Evolutionary conservation across 78 protist genomes (phyloP).

Genomic region (Dictyostelium firmibasis): DNA sequence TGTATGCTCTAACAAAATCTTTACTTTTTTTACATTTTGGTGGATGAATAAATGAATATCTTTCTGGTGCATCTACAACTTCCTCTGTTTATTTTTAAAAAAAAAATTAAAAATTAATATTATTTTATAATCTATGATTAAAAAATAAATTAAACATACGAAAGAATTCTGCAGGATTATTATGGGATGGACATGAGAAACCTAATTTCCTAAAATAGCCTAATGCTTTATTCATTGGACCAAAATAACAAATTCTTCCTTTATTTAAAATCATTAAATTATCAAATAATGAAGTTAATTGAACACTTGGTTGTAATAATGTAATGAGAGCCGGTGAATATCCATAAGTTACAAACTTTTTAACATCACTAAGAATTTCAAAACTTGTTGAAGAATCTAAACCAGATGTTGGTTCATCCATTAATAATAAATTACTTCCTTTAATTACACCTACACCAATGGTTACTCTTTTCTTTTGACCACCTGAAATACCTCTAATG

Average conservation of each 20-base stretch:
- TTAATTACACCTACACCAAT: slow-evolving; percentile 63
- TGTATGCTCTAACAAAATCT: slow-evolving; percentile 56
- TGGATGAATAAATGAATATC: slow-evolving; percentile 60
- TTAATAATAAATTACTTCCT: slow-evolving; percentile 37
- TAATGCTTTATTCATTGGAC: slow-evolving; percentile 26
- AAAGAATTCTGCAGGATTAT: slow-evolving; percentile 72
- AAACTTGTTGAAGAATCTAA: slow-evolving; percentile 52
- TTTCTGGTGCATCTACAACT: slow-evolving; percentile 62
- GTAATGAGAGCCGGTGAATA: slow-evolving; percentile 47
- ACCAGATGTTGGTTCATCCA: slow-evolving; percentile 85
- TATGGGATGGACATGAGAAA: slow-evolving; percentile 57
- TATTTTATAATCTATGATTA: not conserved
- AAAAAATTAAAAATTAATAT: not conserved
- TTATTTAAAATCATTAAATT: slow-evolving; percentile 60
- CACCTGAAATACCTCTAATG: slow-evolving; percentile 80
- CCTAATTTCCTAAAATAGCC: slow-evolving; percentile 47
- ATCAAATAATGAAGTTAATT: slow-evolving; percentile 64
- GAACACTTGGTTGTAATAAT: slow-evolving; percentile 75
- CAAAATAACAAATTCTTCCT: slow-evolving; percentile 62
- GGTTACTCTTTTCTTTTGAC: slow-evolving; percentile 81
- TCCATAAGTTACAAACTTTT: not conserved
- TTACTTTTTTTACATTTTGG: slow-evolving; percentile 27
- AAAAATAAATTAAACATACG: slow-evolving; percentile 32
- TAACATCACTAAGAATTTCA: slow-evolving; percentile 17
- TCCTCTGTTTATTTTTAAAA: slow-evolving; percentile 25